A percentile compares a stretch with the other conserved stretches of the same genome.
Evolutionary conservation across 139 green algal genomes (phyloP).

Genomic region (Chlorella sp.): DNA sequence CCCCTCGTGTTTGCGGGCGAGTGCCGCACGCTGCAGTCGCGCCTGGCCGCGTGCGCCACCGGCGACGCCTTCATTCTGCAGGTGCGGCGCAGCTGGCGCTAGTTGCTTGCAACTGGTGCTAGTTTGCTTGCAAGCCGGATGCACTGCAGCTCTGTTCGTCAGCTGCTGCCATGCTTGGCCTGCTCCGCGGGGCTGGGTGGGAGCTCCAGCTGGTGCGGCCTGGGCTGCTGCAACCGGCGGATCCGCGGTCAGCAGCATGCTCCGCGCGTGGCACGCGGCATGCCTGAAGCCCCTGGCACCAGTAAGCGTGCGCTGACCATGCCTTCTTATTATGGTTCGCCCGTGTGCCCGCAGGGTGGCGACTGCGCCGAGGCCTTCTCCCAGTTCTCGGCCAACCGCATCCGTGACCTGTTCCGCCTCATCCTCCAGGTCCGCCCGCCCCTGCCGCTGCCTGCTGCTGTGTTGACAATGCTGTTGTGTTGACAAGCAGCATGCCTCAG

Average conservation of each 20-base stretch:
- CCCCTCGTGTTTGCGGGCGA: conserved; percentile 99
- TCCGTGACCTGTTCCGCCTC: conserved; percentile 91
- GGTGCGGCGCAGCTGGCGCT: neutral
- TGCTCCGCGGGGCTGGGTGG: too few species aligned
- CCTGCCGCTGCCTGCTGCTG: neutral
- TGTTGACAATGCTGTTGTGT: too few species aligned
- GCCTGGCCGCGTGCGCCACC: conserved; percentile 80
- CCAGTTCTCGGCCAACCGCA: conserved; percentile 96
- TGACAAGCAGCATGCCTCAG: too few species aligned
- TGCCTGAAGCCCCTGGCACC: neutral
- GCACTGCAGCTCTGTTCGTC: too few species aligned
- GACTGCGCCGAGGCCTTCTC: conserved; percentile 98
- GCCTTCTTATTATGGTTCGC: neutral
- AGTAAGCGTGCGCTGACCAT: neutral
- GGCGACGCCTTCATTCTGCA: conserved; percentile 87
- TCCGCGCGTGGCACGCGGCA: neutral
- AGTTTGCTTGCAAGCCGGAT: neutral
- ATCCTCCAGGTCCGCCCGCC: conserved; percentile 64
- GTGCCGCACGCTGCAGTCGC: conserved; percentile 88
- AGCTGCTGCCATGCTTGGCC: too few species aligned
- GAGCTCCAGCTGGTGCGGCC: too few species aligned
- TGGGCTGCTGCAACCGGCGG: too few species aligned
- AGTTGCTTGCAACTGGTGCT: neutral
- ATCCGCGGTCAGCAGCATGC: neutral
- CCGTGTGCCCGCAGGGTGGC: conserved; percentile 70